Evolutionary conservation across 257 asterid species (phyloP).

Genomic region (Jasminum sambac): DNA sequence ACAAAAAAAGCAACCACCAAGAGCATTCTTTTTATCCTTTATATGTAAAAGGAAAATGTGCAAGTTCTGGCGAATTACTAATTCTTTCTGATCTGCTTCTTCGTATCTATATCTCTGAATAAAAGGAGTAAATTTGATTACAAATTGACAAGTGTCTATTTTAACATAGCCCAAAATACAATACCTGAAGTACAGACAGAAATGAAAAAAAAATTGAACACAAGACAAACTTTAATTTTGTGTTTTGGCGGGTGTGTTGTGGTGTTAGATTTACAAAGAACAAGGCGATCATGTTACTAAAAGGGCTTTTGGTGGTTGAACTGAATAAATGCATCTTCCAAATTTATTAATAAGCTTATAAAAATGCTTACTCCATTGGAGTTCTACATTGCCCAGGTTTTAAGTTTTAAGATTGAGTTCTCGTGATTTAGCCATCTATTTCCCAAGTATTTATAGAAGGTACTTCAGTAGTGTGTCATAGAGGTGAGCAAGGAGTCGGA

Average conservation of each 20-base stretch:
- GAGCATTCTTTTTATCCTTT: neutral
- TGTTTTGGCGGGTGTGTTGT: too few relatives aligned
- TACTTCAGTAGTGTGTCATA: too few relatives aligned
- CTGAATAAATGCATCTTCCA: too few relatives aligned
- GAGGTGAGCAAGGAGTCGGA: too few relatives aligned
- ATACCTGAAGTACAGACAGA: neutral
- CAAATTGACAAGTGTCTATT: neutral
- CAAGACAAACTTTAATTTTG: neutral
- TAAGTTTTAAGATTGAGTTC: neutral
- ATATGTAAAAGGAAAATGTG: neutral
- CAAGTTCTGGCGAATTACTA: neutral
- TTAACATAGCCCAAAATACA: neutral
- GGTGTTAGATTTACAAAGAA: neutral
- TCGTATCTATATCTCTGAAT: neutral
- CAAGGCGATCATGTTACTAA: neutral
- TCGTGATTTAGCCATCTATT: neutral
- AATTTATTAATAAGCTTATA: neutral
- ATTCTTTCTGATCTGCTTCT: neutral
- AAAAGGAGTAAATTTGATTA: constrained; percentile 1
- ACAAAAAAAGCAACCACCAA: neutral
- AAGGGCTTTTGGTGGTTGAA: neutral
- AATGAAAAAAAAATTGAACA: neutral
- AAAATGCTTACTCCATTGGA: neutral
- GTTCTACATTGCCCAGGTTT: neutral
- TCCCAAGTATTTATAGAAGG: neutral